Base-by-base conservation (phyloP, 192 early-diverging fungal species). In the Coemansia sp. region DNA sequence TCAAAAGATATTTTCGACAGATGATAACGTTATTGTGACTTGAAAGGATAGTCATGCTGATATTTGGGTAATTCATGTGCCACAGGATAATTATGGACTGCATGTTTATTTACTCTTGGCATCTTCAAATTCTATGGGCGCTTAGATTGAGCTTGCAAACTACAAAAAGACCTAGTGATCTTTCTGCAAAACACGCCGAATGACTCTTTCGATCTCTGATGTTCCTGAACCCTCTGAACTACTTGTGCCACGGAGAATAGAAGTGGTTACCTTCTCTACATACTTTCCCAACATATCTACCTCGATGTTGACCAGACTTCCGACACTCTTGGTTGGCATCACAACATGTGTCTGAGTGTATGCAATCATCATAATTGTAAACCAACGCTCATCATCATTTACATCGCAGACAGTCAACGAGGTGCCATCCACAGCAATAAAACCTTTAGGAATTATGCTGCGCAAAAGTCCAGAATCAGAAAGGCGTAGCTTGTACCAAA, bases 221-320 rank as follows among this genome's bases (percentile, higher is more conserved):
- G 56, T 46, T 21, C 39, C 58, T 11, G 60, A 27, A 5, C 64
- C 72, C 8, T 29, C 66, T 20, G 21, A 29, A 5, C 52, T 29
- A 53, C 21, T 29, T 0, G 61, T 6, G 31, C 71, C 70, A 64
- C 77, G 61, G 58, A 84, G 76, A 54, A 83, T 84, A 70, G 84
- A 77, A 20, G 80, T 63, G 9, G 94, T 87, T 50, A 93, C 87
- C 61, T 87, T 87, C 71, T 95, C 94, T 24, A 96, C 86, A 74
- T 98, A 98, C 74, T 98, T 98, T 58, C 93, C 94, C 70, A 98
- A 84, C 89, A 96, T 95, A 70, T 99, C 97, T 2, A 97, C 95
- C 82, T 99, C 97, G 52, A 99, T 78, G 74, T 99, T 99, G 59
- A 98, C 92, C 59, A 75, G 75, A 57, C 87, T 86, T 2, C 93